phyloP scores from a whole-genome alignment of 2,329 filamentous ascomycete genomes.

The Trichoderma cornu-damae region DNA sequence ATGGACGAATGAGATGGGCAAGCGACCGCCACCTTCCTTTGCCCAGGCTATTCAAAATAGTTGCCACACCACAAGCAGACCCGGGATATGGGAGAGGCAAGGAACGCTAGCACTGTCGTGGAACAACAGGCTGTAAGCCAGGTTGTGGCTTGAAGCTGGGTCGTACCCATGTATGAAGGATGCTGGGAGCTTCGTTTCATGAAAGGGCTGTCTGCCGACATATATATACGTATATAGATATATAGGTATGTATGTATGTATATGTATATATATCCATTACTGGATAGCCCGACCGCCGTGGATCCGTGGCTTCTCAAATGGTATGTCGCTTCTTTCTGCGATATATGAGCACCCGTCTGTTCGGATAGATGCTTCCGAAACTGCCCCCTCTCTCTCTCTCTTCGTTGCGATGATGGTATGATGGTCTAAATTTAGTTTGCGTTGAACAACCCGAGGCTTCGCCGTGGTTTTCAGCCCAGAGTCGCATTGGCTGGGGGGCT shows the following conservation, averaged over 20 bases:
- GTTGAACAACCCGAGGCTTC: background rate
- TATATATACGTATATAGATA: too few relatives aligned
- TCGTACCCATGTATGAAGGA: too few relatives aligned
- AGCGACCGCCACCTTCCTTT: background rate
- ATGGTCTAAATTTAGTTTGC: background rate
- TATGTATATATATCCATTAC: background rate
- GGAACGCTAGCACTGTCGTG: background rate
- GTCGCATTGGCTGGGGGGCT: background rate
- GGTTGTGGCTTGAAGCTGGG: background rate
- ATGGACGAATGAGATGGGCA: background rate
- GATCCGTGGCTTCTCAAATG: background rate
- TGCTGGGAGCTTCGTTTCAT: too few relatives aligned
- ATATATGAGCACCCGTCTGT: background rate
- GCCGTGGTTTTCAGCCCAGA: background rate
- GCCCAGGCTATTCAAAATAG: background rate
- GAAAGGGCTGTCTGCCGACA: too few relatives aligned
- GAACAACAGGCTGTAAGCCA: background rate
- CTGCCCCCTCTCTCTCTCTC: background rate
- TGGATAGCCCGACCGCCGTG: background rate
- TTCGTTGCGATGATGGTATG: background rate
- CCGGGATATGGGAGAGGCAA: background rate
- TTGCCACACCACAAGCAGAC: background rate
- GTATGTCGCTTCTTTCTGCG: too few relatives aligned
- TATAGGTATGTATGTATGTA: too few relatives aligned
- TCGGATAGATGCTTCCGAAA: background rate